Base-by-base conservation (phyloP, 495 filamentous ascomycete genomes). In the Lasiosphaeria hispida region DNA sequence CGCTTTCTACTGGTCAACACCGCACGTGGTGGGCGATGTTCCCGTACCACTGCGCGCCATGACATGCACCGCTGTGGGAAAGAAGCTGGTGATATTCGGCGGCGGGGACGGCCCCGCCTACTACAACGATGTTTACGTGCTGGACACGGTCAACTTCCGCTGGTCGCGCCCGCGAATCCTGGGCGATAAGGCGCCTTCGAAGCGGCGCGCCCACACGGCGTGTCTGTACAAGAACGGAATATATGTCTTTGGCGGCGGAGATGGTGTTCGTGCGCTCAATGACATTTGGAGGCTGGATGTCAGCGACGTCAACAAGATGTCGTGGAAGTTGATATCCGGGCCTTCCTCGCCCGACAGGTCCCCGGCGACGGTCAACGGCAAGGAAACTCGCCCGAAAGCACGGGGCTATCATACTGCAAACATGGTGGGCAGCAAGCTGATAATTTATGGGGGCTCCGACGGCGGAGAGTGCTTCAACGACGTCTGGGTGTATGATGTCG, bases 251-350 rank as follows among this genome's bases (percentile, higher is more conserved):
- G 84, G 84, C 9, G 84, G 84, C 47, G 84, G 84, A 33, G 84
- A 87, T 63, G 84, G 84, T 45, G 80, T 85, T 34, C 76, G 80
- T 17, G 84, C 84, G 23, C 71, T 87, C 54, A 86, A 87, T 64
- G 84, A 87, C 60, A 83, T 87, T 45, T 87, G 84, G 84, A 69
- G 84, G 23, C 75, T 87, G 17, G 84, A 87, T 60, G 83, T 87
- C 17, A 78, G 78, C 38, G 84, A 87, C 58, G 68, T 80, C 30
- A 77, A 68, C 58, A 85, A 85, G 65, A 81, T 83, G 74, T 80
- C 77, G 43, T 87, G 84, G 84, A 81, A 84, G 60, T 66, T 83
- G 17, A 77, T 87, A 35, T 83, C 80, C 3, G 70, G 74, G 17
- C 70, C 66, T 33, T 53, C 67, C 13, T 53, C 61, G 17, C 39